A percentile compares a stretch with the other conserved stretches of the same genome.
Evolutionary conservation across 345 rosid genomes (phyloP).

Genomic region (Theobroma cacao): DNA sequence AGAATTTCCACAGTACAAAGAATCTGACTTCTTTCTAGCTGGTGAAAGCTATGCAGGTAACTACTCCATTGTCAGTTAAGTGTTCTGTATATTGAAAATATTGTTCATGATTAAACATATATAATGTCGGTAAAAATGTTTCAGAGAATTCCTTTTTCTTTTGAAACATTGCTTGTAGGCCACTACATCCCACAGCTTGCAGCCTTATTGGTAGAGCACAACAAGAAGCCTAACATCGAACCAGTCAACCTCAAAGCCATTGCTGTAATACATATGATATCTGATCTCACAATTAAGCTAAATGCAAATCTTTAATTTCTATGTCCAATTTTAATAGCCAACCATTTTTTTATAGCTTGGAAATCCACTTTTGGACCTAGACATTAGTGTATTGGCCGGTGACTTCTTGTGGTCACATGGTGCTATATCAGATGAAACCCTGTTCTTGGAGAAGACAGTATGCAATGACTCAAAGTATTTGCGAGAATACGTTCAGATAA

Average conservation of each 20-base stretch:
- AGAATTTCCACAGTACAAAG: slow-evolving; percentile 31
- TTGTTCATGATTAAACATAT: no score
- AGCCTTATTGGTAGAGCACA: slow-evolving; percentile 28
- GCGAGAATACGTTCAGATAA: slow-evolving; percentile 8
- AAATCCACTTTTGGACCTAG: slow-evolving; percentile 41
- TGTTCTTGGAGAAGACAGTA: slow-evolving; percentile 24
- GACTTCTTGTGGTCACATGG: slow-evolving; percentile 38
- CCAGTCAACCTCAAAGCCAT: slow-evolving; percentile 35
- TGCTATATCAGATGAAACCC: slow-evolving; percentile 35
- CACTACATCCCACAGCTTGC: slow-evolving; percentile 42
- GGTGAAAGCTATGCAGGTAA: slow-evolving; percentile 49
- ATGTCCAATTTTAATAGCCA: neutral
- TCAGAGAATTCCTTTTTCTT: neutral
- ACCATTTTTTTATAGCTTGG: slow-evolving; percentile 31
- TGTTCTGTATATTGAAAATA: no score
- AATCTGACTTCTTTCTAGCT: slow-evolving; percentile 29
- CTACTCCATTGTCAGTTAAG: no score
- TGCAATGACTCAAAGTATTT: slow-evolving; percentile 31
- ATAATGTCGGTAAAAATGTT: neutral
- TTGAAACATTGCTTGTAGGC: slow-evolving; percentile 23
- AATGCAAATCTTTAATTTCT: neutral
- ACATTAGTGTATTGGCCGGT: slow-evolving; percentile 30
- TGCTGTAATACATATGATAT: slow-evolving; percentile 15
- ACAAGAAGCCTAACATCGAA: slow-evolving; percentile 18
- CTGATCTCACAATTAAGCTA: neutral